Evolutionary conservation across 805 yeast genomes (phyloP), one percentile per base, ranked within the genome.

Genomic region (Pichia californica): DNA sequence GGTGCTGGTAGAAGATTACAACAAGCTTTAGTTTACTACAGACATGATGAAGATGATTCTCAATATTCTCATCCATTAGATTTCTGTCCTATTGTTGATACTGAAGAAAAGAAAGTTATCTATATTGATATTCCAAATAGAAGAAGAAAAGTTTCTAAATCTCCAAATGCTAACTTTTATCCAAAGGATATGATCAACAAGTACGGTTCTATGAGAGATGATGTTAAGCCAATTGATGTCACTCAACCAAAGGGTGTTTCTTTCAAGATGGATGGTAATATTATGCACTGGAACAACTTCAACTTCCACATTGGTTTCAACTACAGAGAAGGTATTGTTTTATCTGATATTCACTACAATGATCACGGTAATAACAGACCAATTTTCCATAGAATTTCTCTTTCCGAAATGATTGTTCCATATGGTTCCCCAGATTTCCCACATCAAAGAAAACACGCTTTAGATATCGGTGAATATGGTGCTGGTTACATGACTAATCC

Each of bases 401-500:
- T 83, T 47, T 70, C 83, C 31, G 93, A 83, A 68, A 83, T 84
- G 91, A 80, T 84, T 66, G 93, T 84, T 47, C 93, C 93, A 20
- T 84, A 84, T 57, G 93, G 93, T 43, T 70, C 71, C 49, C 93
- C 93, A 46, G 82, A 77, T 52, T 79, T 73, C 67, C 89, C 88
- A 44, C 91, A 83, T 61, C 88, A 83, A 59, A 74, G 93, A 67
- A 84, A 84, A 65, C 93, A 84, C 56, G 93, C 93, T 35, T 77
- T 84, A 64, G 93, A 84, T 66, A 78, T 84, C 52, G 93, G 93
- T 62, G 93, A 84, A 63, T 83, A 83, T 61, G 93, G 93, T 67
- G 91, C 88, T 49, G 93, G 93, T 58, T 77, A 78, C 69, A 79
- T 84, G 80, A 81, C 93, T 42, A 84, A 84, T 66, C 85, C 89